Conservation (phyloP, 2,329 filamentous ascomycete species). For the Sphaerulina populicola region DNA sequence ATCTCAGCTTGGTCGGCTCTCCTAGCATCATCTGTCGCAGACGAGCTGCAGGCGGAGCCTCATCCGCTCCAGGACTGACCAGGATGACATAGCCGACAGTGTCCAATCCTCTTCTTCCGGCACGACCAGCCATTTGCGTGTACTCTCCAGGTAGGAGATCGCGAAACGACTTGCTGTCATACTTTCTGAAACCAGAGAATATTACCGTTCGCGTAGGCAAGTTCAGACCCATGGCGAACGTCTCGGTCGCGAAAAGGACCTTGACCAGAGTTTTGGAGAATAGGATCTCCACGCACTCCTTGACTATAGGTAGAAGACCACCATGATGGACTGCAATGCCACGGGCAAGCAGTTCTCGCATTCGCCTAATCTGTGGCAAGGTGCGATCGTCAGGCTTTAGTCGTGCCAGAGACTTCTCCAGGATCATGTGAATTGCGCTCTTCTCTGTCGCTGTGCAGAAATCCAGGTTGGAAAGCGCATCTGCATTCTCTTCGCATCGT, state of each 20-base stretch:
- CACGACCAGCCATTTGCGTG: slow-evolving; percentile 95
- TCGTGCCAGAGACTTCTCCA: slow-evolving; percentile 86
- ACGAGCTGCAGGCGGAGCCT: slow-evolving; percentile 76
- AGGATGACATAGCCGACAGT: slow-evolving; percentile 91
- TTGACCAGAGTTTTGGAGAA: slow-evolving; percentile 95
- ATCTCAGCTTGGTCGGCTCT: slow-evolving; percentile 87
- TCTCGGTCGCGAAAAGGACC: slow-evolving; percentile 94
- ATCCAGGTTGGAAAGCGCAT: slow-evolving; percentile 88
- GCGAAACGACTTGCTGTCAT: slow-evolving; percentile 84
- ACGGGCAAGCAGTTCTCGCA: slow-evolving; percentile 74
- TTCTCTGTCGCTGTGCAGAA: slow-evolving; percentile 91
- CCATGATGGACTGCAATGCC: slow-evolving; percentile 96
- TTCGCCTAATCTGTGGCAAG: slow-evolving; percentile 82
- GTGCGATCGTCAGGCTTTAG: slow-evolving; percentile 81
- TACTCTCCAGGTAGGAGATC: slow-evolving; percentile 92
- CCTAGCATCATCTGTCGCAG: slow-evolving; percentile 92
- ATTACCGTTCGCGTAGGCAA: slow-evolving; percentile 92
- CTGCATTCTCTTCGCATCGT: slow-evolving; percentile 91
- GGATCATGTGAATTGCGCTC: slow-evolving; percentile 94
- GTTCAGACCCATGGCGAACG: slow-evolving; percentile 97
- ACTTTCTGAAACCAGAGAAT: slow-evolving; percentile 93
- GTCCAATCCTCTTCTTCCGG: slow-evolving; percentile 85
- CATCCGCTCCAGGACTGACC: slow-evolving; percentile 68
- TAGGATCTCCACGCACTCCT: slow-evolving; percentile 92
- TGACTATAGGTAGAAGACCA: slow-evolving; percentile 88